phyloP scores from a whole-genome alignment of 257 asterid genomes.

The Ilex aquifolium region DNA sequence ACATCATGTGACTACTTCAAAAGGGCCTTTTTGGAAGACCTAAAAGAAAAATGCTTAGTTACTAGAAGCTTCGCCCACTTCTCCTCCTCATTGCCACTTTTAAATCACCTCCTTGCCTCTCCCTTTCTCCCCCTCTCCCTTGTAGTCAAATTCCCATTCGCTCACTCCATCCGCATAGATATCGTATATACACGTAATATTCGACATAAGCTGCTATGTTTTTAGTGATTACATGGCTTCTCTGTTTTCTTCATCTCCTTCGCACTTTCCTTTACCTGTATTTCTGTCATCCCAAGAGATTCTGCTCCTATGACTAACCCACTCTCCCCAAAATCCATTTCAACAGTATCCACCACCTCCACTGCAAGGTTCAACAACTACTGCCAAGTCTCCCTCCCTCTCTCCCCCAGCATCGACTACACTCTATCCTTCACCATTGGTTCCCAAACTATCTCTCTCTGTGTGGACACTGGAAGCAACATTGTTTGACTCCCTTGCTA shows the following conservation, averaged over 20 bases:
- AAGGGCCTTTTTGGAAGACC: too few relatives aligned
- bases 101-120: too few relatives aligned
- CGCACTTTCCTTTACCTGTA: constrained; percentile 6
- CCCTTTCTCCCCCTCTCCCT: too few relatives aligned
- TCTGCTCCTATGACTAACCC: constrained; percentile 53
- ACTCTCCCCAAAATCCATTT: constrained; percentile 41
- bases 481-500: constrained; percentile 93
- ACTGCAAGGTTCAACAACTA: constrained; percentile 38
- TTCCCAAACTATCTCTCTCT: constrained; percentile 62
- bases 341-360: constrained; percentile 61
- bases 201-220: too few relatives aligned
- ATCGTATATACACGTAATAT: too few relatives aligned
- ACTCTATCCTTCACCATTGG: constrained; percentile 70
- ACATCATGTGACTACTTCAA: too few relatives aligned
- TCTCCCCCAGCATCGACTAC: constrained; percentile 78
- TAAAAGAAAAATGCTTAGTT: too few relatives aligned
- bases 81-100: too few relatives aligned
- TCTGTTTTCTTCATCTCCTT: constrained; percentile 23
- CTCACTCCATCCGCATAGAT: too few relatives aligned
- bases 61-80: too few relatives aligned
- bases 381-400: constrained; percentile 76
- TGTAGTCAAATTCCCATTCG: too few relatives aligned
- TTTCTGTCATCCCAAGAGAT: constrained; percentile 11
- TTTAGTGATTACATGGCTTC: neutral
- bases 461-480: constrained; percentile 96